Percentiles rank a stretch among this genome's conserved stretches.
Conservation (phyloP, 2,329 filamentous ascomycete species). For the Alternaria postmessia region DNA sequence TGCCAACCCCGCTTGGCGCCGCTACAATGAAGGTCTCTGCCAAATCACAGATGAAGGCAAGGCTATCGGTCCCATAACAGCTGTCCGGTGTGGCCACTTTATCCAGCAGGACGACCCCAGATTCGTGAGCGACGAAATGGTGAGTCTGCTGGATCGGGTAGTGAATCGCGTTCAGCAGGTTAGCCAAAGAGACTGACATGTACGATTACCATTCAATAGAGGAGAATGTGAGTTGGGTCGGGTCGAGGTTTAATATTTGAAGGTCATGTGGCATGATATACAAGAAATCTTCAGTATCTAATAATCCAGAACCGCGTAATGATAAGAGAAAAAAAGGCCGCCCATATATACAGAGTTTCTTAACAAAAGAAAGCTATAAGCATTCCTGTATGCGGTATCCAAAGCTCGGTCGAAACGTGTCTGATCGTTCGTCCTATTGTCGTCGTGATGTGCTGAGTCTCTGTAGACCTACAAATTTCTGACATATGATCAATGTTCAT, state of each 20-base stretch:
- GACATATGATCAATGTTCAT: neutral
- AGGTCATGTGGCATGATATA: neutral
- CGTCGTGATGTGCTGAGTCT: neutral
- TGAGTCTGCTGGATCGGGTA: slow-evolving; percentile 44
- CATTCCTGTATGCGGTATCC: neutral
- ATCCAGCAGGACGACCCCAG: slow-evolving; percentile 63
- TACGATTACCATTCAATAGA: neutral
- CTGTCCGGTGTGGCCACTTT: slow-evolving; percentile 62
- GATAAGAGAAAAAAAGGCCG: slow-evolving; percentile 1
- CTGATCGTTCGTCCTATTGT: neutral
- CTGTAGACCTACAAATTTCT: neutral
- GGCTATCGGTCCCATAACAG: slow-evolving; percentile 57
- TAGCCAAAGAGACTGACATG: slow-evolving; percentile 32
- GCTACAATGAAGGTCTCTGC: slow-evolving; percentile 62
- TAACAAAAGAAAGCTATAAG: neutral
- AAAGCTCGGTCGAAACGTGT: neutral
- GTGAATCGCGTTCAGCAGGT: slow-evolving; percentile 48
- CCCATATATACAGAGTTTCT: slow-evolving; percentile 15
- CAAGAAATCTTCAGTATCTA: neutral
- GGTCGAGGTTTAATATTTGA: neutral
- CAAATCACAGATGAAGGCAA: slow-evolving; percentile 54
- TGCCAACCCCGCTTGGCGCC: slow-evolving; percentile 62
- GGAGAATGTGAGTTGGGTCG: neutral
- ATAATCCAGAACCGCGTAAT: neutral
- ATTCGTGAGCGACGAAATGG: slow-evolving; percentile 46